Conservation (phyloP, 305 asterid genomes). For the Solanum hybrid region DNA sequence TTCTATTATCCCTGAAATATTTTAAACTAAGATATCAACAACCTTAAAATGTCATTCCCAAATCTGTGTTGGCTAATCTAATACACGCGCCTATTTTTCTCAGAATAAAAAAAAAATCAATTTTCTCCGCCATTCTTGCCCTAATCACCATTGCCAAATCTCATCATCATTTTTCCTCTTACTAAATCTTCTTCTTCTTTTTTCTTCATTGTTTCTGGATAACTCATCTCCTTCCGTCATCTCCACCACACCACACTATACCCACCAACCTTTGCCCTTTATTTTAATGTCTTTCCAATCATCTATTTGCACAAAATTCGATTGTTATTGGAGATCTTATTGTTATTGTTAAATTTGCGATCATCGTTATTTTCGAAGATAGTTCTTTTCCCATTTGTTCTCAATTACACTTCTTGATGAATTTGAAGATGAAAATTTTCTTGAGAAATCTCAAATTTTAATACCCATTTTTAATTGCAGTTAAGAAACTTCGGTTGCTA, state of each 20-base stretch:
- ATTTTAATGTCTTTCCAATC: too few species aligned
- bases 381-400: too few species aligned
- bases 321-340: background rate
- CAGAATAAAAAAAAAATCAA: too few species aligned
- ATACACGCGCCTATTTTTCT: background rate
- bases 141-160: background rate
- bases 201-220: background rate
- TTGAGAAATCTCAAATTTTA: background rate
- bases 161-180: background rate
- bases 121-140: background rate
- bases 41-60: background rate
- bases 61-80: background rate
- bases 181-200: too few species aligned
- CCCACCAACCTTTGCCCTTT: background rate
- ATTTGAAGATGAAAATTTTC: background rate
- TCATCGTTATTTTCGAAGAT: background rate
- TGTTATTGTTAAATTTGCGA: background rate
- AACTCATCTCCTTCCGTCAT: background rate
- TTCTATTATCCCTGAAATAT: background rate
- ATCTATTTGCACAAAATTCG: background rate
- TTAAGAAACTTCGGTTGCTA: too few species aligned
- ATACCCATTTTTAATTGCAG: background rate
- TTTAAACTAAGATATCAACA: background rate
- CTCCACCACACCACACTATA: background rate
- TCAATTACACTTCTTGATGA: background rate